Percentiles rank a stretch among this genome's conserved stretches.
Conservation (phyloP, 1,284 basidiomycete species). For the Ustilago cynodontis region DNA sequence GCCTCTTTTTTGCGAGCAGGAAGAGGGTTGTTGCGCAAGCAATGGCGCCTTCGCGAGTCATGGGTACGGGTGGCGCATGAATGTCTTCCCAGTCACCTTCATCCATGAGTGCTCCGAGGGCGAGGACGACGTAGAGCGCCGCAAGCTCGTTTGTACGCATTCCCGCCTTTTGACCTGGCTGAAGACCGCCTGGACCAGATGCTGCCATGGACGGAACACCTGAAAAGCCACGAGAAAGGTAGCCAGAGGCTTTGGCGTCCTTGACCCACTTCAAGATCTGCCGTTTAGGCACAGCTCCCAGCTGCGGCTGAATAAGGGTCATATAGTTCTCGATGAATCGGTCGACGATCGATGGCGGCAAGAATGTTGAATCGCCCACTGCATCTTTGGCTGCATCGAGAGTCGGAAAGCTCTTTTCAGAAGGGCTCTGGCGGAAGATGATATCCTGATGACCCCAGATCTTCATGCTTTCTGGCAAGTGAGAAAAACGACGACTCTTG, state of each 20-base stretch:
- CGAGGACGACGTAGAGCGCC: conserved; percentile 45
- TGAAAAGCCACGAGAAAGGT: conserved; percentile 48
- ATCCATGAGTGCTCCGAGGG: conserved; percentile 48
- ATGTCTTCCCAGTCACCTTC: conserved; percentile 52
- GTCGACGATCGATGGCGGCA: conserved; percentile 51
- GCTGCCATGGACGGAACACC: conserved; percentile 38
- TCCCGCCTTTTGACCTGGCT: conserved; percentile 14
- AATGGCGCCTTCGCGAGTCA: conserved; percentile 43
- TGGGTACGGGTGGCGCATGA: conserved; percentile 39
- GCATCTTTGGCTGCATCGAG: conserved; percentile 40
- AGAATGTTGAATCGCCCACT: conserved; percentile 46
- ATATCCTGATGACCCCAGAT: conserved; percentile 52
- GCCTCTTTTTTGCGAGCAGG: conserved; percentile 45
- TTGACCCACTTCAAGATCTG: conserved; percentile 54
- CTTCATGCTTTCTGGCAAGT: conserved; percentile 50
- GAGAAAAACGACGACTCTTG: conserved; percentile 23
- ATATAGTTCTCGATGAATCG: conserved; percentile 55
- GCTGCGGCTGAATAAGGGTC: conserved; percentile 49
- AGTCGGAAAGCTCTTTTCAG: conserved; percentile 41
- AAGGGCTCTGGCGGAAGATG: conserved; percentile 44
- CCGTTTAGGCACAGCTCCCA: conserved; percentile 39
- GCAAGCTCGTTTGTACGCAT: conserved; percentile 53
- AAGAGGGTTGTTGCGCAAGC: conserved; percentile 47
- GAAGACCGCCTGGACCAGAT: conserved; percentile 23
- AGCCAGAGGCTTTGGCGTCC: conserved; percentile 44